These are phyloP conservation scores for Gliomastix tumulicola DNA, from an alignment of 2,329 filamentous ascomycete species.

Conservation along the genomic window DNA sequence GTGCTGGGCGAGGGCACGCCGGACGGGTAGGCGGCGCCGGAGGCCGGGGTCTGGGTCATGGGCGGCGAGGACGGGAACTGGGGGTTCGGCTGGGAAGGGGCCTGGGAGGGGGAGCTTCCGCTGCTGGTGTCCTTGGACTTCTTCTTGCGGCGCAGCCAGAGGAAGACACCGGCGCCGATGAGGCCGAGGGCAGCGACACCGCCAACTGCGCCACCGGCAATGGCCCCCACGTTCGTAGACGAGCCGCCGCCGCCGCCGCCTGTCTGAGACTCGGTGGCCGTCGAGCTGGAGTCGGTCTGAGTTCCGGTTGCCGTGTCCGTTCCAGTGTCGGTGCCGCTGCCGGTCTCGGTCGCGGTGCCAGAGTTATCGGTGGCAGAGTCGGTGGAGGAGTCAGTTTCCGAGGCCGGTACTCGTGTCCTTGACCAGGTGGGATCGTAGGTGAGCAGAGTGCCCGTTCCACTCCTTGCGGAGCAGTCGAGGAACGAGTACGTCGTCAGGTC, in stretches of 20 bases:
- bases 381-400: constrained; percentile 1
- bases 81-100: no score
- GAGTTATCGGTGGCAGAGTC: not conserved
- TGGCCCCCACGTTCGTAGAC: constrained; percentile 29
- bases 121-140: constrained; percentile 13
- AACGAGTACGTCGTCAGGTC: constrained; percentile 12
- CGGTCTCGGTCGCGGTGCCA: not conserved
- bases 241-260: constrained; percentile 15
- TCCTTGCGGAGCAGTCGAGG: constrained; percentile 15
- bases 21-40: constrained; percentile 14
- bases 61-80: constrained; percentile 12
- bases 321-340: constrained; percentile 3
- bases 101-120: constrained; percentile 9
- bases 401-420: constrained; percentile 9
- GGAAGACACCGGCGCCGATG: constrained; percentile 29
- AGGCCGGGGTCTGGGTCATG: constrained; percentile 9
- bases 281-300: constrained; percentile 4
- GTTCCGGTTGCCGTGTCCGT: constrained; percentile 5
- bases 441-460: constrained; percentile 16
- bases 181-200: constrained; percentile 32
- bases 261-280: constrained; percentile 9
- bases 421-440: constrained; percentile 18
- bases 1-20: constrained; percentile 14
- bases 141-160: constrained; percentile 29
- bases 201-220: constrained; percentile 39